phyloP scores from a whole-genome alignment of 352 stramenopile genomes.

The Pythium monospermum region DNA sequence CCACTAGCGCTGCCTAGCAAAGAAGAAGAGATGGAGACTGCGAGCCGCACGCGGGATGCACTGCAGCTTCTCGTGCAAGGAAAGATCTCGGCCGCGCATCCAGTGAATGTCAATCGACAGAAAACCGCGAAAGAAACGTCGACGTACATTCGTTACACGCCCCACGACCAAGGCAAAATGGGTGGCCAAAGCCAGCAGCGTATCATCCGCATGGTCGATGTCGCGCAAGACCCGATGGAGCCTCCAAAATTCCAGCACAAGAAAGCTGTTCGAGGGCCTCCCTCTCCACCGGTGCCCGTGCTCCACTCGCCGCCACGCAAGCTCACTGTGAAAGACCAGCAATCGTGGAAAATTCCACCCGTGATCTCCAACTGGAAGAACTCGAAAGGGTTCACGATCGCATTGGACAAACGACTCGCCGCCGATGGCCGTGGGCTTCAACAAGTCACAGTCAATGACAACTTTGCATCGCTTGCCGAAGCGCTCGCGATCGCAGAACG shows the following conservation, averaged over 20 bases:
- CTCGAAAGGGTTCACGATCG: conserved; percentile 97
- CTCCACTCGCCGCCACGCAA: conserved; percentile 91
- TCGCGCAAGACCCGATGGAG: conserved; percentile 98
- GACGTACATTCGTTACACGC: conserved; percentile 83
- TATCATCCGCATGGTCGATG: conserved; percentile 98
- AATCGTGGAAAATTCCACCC: conserved; percentile 98
- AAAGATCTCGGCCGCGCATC: conserved; percentile 88
- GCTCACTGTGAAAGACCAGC: conserved; percentile 90
- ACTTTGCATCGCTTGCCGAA: conserved; percentile 97
- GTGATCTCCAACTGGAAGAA: conserved; percentile 99
- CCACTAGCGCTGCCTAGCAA: conserved; percentile 33
- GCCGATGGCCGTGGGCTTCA: conserved; percentile 96
- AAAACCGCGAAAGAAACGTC: conserved; percentile 86
- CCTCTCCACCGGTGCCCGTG: conserved; percentile 89
- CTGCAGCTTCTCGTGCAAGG: conserved; percentile 87
- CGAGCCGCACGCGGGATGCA: conserved; percentile 73
- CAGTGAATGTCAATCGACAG: conserved; percentile 76
- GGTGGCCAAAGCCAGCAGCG: conserved; percentile 76
- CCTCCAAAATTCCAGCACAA: conserved; percentile 99
- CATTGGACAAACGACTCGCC: conserved; percentile 98
- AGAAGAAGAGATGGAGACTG: conserved; percentile 71
- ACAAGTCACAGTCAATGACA: conserved; percentile 96
- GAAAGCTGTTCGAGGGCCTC: conserved; percentile 91
- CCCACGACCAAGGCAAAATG: conserved; percentile 71
- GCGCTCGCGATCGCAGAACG: conserved; percentile 97